Evolutionary conservation across 345 rosid species (phyloP).

Genomic region (Barbarea vulgaris): DNA sequence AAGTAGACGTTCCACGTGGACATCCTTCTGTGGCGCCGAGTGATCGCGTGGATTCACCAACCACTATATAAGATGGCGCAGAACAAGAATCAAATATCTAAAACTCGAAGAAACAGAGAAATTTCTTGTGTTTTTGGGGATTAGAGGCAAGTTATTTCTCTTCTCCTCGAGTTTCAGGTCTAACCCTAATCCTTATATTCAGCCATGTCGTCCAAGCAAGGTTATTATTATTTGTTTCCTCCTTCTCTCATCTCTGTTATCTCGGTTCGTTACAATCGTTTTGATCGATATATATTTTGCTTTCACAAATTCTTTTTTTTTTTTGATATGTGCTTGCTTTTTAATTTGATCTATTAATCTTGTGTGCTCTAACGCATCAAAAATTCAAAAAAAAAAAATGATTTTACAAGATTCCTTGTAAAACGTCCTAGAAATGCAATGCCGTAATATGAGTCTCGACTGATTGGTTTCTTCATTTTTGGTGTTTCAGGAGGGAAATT

Average conservation of each 20-base stretch:
- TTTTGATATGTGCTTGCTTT: background rate
- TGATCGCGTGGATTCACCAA: background rate
- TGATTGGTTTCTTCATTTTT: background rate
- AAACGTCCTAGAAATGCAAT: background rate
- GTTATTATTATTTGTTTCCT: slow-evolving; percentile 19
- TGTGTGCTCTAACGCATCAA: slow-evolving; percentile 2
- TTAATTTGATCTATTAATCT: background rate
- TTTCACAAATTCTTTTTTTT: background rate
- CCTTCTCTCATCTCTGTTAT: background rate
- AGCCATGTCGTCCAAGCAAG: slow-evolving; percentile 71
- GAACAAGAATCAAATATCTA: slow-evolving; percentile 17
- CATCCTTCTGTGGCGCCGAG: background rate
- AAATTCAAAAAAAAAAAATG: background rate
- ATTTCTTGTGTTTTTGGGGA: background rate
- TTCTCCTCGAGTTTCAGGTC: slow-evolving; percentile 37
- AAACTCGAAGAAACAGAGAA: slow-evolving; percentile 21
- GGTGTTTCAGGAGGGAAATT: slow-evolving; percentile 66
- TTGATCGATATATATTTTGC: background rate
- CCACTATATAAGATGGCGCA: background rate
- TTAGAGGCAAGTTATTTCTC: background rate
- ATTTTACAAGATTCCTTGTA: background rate
- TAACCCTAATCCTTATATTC: slow-evolving; percentile 31
- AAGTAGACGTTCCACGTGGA: background rate
- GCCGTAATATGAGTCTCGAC: background rate
- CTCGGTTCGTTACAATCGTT: background rate